Percentiles rank a stretch among this genome's conserved stretches.
phyloP scores from a whole-genome alignment of 2,329 filamentous ascomycete genomes.

The Claviceps cyperi region DNA sequence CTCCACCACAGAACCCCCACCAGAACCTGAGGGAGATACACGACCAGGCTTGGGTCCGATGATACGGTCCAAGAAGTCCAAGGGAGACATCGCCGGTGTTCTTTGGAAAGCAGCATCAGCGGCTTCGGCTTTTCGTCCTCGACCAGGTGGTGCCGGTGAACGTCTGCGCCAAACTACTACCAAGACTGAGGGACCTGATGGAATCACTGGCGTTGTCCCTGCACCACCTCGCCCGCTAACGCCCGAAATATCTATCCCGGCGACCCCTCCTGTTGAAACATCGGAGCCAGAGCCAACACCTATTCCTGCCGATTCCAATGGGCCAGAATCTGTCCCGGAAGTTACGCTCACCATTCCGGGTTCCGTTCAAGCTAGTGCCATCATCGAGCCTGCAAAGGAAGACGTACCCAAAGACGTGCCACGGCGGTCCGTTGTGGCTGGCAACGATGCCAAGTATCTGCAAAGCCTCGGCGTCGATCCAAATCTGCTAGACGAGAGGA shows the following conservation, averaged over 20 bases:
- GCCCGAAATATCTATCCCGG: constrained; percentile 16
- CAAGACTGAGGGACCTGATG: constrained; percentile 60
- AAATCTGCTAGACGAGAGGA: constrained; percentile 58
- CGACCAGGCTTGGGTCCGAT: constrained; percentile 79
- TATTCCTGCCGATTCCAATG: not conserved
- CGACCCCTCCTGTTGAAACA: constrained; percentile 2
- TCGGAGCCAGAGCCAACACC: not conserved
- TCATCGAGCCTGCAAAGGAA: constrained; percentile 19
- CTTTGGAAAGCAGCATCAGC: constrained; percentile 59
- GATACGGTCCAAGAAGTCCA: constrained; percentile 68
- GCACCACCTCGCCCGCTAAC: constrained; percentile 45
- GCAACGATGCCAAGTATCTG: constrained; percentile 68
- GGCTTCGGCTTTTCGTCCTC: constrained; percentile 59
- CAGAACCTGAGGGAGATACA: constrained; percentile 20
- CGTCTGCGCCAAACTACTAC: constrained; percentile 51
- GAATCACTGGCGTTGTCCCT: constrained; percentile 77
- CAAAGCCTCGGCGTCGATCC: constrained; percentile 66
- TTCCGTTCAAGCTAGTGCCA: constrained; percentile 23
- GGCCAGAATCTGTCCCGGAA: constrained; percentile 28
- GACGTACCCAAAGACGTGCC: constrained; percentile 30
- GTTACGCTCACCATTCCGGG: constrained; percentile 42
- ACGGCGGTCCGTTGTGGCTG: constrained; percentile 47
- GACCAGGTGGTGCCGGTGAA: constrained; percentile 74
- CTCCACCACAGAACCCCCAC: constrained; percentile 10
- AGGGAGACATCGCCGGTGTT: constrained; percentile 56